Percentiles rank a stretch among this genome's conserved stretches.
Conservation (phyloP, 176 grass and related monocot genomes). For the Secale cereale region DNA sequence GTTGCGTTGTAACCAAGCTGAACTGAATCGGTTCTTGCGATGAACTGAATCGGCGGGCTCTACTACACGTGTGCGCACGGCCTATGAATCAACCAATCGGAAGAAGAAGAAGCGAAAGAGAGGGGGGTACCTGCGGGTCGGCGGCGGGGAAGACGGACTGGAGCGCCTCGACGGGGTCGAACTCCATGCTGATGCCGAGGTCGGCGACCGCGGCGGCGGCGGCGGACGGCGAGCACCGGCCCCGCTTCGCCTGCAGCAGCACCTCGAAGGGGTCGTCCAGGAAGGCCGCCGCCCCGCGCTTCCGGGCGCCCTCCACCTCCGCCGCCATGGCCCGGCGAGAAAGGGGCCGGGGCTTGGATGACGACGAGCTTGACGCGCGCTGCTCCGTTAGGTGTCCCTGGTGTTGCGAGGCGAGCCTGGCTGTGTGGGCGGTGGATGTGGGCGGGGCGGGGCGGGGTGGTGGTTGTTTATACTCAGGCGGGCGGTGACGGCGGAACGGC, state of each 20-base stretch:
- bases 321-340: neutral
- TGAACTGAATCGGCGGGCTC: too few relatives aligned
- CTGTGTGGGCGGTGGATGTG: too few relatives aligned
- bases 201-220: neutral
- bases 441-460: too few relatives aligned
- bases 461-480: too few relatives aligned
- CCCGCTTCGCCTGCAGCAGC: conserved; percentile 17
- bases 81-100: too few relatives aligned
- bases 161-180: conserved; percentile 24
- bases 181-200: conserved; percentile 30
- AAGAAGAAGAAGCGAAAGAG: too few relatives aligned
- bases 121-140: conserved; percentile 9
- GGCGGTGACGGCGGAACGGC: too few relatives aligned
- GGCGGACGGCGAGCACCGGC: conserved; percentile 15
- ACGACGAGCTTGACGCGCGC: neutral
- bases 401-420: too few relatives aligned
- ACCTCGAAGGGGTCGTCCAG: conserved; percentile 8
- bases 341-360: neutral
- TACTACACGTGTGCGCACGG: too few relatives aligned
- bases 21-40: too few relatives aligned
- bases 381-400: too few relatives aligned
- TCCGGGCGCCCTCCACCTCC: neutral
- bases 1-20: too few relatives aligned
- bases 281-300: conserved; percentile 17
- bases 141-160: conserved; percentile 31